phyloP scores from a whole-genome alignment of 2,329 filamentous ascomycete species.

The Fusarium longipes region DNA sequence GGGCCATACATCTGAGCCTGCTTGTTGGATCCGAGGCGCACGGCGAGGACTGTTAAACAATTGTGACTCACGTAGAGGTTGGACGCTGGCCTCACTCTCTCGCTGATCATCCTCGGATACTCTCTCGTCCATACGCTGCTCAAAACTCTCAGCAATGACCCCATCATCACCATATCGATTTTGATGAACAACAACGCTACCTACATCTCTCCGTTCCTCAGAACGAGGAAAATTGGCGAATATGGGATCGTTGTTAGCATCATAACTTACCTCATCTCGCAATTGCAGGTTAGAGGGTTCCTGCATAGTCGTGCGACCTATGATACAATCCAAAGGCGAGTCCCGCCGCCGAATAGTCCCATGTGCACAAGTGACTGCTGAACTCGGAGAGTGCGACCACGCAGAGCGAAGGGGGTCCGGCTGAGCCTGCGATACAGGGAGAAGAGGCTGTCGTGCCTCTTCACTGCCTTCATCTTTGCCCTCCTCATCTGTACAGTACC shows the following conservation, averaged over 20 bases:
- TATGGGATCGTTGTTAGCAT: slow-evolving; percentile 28
- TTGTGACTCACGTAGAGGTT: slow-evolving; percentile 3
- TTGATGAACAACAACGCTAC: slow-evolving; percentile 28
- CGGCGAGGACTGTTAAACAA: neutral
- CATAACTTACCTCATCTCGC: slow-evolving; percentile 25
- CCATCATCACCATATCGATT: neutral
- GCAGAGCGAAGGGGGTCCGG: slow-evolving; percentile 2
- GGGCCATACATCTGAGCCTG: neutral
- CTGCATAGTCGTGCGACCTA: neutral
- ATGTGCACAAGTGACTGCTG: slow-evolving; percentile 2
- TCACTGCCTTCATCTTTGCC: neutral
- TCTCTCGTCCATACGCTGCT: neutral
- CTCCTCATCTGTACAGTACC: neutral
- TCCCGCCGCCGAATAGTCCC: neutral
- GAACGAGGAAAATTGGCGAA: slow-evolving; percentile 32
- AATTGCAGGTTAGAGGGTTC: neutral
- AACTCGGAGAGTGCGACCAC: slow-evolving; percentile 17
- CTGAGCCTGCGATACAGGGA: neutral
- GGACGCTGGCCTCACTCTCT: neutral
- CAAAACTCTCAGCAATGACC: neutral
- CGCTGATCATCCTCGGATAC: neutral
- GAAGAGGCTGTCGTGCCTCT: neutral
- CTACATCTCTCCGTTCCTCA: slow-evolving; percentile 4
- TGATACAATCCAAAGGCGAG: neutral
- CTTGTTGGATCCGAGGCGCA: neutral